These are phyloP conservation scores for Diaporthe sp. DNA, from an alignment of 2,329 filamentous ascomycete species.

Conservation along the genomic window DNA sequence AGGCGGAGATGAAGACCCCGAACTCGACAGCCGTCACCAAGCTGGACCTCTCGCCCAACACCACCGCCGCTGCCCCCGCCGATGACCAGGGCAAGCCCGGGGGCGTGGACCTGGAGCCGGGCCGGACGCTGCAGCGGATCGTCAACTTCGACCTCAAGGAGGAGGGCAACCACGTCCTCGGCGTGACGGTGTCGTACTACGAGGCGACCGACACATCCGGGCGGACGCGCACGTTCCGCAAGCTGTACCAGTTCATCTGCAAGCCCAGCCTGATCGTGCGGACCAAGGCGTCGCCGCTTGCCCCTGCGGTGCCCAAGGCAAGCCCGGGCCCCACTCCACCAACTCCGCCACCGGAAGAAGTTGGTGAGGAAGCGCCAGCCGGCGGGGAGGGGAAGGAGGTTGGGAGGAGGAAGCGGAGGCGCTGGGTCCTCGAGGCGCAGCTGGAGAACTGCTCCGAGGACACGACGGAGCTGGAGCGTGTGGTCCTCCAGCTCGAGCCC, in stretches of 20 bases:
- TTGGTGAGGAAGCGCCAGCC: constrained; percentile 42
- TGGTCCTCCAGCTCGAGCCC: constrained; percentile 66
- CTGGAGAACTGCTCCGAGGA: constrained; percentile 94
- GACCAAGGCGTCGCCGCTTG: constrained; percentile 83
- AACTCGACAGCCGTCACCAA: constrained; percentile 70
- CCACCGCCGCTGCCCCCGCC: constrained; percentile 30
- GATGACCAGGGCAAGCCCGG: constrained; percentile 40
- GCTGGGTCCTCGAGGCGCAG: constrained; percentile 91
- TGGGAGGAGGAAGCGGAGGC: constrained; percentile 46
- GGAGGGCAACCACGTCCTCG: constrained; percentile 92
- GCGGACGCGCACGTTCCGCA: constrained; percentile 87
- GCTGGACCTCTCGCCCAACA: constrained; percentile 67
- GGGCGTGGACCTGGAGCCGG: constrained; percentile 67
- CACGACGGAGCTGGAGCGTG: constrained; percentile 81
- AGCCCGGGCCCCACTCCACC: too few species aligned
- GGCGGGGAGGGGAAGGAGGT: constrained; percentile 40
- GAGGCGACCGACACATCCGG: constrained; percentile 81
- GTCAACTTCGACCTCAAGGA: constrained; percentile 91
- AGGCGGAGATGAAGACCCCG: constrained; percentile 96
- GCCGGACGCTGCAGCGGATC: constrained; percentile 82
- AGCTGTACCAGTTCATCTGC: constrained; percentile 96
- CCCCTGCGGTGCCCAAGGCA: constrained; percentile 45
- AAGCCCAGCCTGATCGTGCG: constrained; percentile 91
- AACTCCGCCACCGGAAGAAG: constrained; percentile 40
- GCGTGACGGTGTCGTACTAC: constrained; percentile 94